A percentile compares a stretch with the other conserved stretches of the same genome.
These are phyloP conservation scores for Bipolaris bicolor DNA, from an alignment of 2,329 filamentous ascomycete species.

Conservation along the genomic window DNA sequence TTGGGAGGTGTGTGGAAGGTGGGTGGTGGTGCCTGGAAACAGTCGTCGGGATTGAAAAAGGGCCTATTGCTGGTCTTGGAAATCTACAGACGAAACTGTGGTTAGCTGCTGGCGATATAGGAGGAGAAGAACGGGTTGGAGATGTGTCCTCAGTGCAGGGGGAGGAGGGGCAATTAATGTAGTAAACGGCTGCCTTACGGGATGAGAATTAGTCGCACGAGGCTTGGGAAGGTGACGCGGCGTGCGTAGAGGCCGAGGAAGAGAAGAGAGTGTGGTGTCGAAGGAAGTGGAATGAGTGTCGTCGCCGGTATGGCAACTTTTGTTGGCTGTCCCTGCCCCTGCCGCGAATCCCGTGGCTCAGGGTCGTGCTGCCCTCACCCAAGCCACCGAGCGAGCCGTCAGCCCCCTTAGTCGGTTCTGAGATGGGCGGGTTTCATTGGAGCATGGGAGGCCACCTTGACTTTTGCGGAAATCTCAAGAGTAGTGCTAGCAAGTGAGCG, in stretches of 20 bases:
- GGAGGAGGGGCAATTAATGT: conserved; percentile 14
- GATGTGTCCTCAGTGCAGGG: conserved; percentile 38
- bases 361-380: conserved; percentile 14
- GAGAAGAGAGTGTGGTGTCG: conserved; percentile 13
- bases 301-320: conserved; percentile 7
- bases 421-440: conserved; percentile 12
- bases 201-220: conserved; percentile 18
- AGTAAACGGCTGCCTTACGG: conserved; percentile 40
- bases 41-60: conserved; percentile 29
- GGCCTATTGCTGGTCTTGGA: conserved; percentile 37
- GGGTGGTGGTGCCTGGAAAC: conserved; percentile 13
- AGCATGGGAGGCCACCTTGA: conserved; percentile 10
- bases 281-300: conserved; percentile 15
- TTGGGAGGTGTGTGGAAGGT: conserved; percentile 9
- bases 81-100: conserved; percentile 36
- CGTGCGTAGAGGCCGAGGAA: conserved; percentile 16
- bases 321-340: conserved; percentile 21
- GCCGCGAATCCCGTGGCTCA: conserved; percentile 23
- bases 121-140: conserved; percentile 14
- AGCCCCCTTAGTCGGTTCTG: conserved; percentile 15
- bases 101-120: conserved; percentile 28
- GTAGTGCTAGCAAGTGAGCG: not conserved
- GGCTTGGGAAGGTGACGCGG: conserved; percentile 34
- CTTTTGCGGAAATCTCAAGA: conserved; percentile 6
- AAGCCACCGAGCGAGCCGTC: conserved; percentile 20